Base-by-base conservation (phyloP, 371 early-diverging fungal species). In the Rhizopus microsporus region DNA sequence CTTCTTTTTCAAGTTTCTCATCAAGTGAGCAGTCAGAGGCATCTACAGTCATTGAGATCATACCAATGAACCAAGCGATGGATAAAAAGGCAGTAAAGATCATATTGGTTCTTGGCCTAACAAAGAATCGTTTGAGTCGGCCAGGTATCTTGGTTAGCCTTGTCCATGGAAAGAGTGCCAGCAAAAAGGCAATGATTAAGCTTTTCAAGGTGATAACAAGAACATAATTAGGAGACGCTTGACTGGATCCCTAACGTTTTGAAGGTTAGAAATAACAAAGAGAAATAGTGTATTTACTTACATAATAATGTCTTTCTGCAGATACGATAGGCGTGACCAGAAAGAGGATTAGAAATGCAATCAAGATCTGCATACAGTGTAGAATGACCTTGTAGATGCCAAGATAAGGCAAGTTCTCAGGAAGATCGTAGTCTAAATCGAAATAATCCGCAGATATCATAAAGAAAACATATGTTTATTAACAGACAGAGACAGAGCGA, bases 41-140 rank as follows among this genome's bases (percentile, higher is more conserved):
- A 51, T 78, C 74, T 0, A 67, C 68, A 23, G 74, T 70, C 59
- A 73, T 74, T 0, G 72, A 61, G 30, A 78, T 64, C 59, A 74
- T 72, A n/a, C 69, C 69, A 7, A 64, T 62, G 12, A 63, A 65
- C 79, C 79, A 78, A 7, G 66, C 32, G 10, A 66, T 51, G 0
- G 74, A 59, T 37, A 74, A 65, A 45, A 75, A 75, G n/a, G 51
- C 37, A 31, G 66, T 69, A 29, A 78, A 74, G 40, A 78, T 68
- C 5, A 78, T 16, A 8, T 54, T 68, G 4, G 76, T 69, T 9
- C 79, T 68, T 17, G 72, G 69, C 54, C 73, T 63, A 23, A 78
- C 9, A 51, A 64, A 73, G 53, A 78, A 78, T 43, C 68, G 66
- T 58, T 70, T 62, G 12, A 73, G 44, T 45, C 34, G 12, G 12